Percentiles rank a stretch among this genome's conserved stretches.
Conservation (phyloP, 306 rosid genomes). For the Biancaea sappan region DNA sequence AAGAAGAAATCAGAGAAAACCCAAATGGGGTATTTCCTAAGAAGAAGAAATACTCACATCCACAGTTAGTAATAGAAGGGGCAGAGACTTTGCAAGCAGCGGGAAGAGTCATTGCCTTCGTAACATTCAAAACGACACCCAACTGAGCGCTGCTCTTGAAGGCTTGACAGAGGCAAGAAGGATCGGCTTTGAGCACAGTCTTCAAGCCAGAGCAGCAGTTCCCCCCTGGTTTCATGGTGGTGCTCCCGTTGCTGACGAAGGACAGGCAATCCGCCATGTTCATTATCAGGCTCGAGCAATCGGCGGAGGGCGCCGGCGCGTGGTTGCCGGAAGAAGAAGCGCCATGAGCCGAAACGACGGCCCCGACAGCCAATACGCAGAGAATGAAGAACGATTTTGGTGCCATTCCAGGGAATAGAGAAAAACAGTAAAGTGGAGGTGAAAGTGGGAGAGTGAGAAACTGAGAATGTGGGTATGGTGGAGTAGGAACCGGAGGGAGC, state of each 20-base stretch:
- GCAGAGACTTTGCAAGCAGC: constrained; percentile 88
- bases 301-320: constrained; percentile 81
- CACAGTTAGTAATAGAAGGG: constrained; percentile 74
- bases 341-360: not conserved
- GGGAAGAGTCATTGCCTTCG: constrained; percentile 83
- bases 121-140: constrained; percentile 83
- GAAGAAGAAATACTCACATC: constrained; percentile 49
- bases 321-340: constrained; percentile 33
- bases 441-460: not conserved
- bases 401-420: constrained; percentile 41
- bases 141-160: constrained; percentile 82
- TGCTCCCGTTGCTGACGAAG: constrained; percentile 85
- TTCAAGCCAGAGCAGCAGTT: constrained; percentile 83
- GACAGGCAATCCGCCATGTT: constrained; percentile 86
- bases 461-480: not conserved
- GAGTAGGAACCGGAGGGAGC: constrained; percentile 13
- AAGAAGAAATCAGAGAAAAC: not conserved
- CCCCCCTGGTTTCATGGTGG: constrained; percentile 60
- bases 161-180: constrained; percentile 79
- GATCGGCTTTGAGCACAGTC: constrained; percentile 72
- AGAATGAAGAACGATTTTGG: constrained; percentile 32
- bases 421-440: not conserved
- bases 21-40: not conserved
- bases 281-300: constrained; percentile 63
- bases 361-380: constrained; percentile 24